These are phyloP conservation scores for Linum usitatissimum DNA, from an alignment of 345 rosid species.

Conservation along the genomic window DNA sequence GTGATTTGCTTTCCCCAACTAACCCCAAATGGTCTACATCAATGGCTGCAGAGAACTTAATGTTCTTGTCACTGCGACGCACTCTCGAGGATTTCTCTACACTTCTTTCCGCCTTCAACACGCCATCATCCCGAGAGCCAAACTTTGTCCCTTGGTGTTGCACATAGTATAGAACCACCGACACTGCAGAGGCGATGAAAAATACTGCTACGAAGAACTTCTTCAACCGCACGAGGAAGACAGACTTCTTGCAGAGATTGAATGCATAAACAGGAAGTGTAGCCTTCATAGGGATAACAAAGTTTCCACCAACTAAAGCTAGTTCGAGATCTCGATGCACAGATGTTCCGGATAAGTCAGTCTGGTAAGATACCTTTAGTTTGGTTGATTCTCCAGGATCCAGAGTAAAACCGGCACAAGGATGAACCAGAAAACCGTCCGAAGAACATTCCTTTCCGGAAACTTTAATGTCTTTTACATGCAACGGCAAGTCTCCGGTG, in stretches of 20 bases:
- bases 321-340: conserved; percentile 44
- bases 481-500: conserved; percentile 53
- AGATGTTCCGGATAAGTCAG: conserved; percentile 39
- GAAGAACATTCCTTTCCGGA: conserved; percentile 41
- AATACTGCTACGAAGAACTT: conserved; percentile 34
- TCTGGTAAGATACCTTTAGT: conserved; percentile 45
- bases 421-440: conserved; percentile 50
- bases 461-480: conserved; percentile 43
- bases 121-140: conserved; percentile 29
- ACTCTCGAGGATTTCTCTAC: conserved; percentile 34
- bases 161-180: conserved; percentile 35
- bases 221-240: conserved; percentile 50
- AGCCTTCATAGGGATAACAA: conserved; percentile 63
- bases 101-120: conserved; percentile 19
- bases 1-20: conserved; percentile 26
- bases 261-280: conserved; percentile 44
- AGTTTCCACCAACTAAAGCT: conserved; percentile 45
- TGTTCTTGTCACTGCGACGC: conserved; percentile 17
- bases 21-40: conserved; percentile 36
- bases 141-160: conserved; percentile 26
- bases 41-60: conserved; percentile 24
- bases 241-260: conserved; percentile 46
- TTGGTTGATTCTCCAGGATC: conserved; percentile 54
- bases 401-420: conserved; percentile 41
- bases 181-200: conserved; percentile 32